phyloP scores from a whole-genome alignment of 805 yeast genomes.

The Trichomonascus vanleenenianus region DNA sequence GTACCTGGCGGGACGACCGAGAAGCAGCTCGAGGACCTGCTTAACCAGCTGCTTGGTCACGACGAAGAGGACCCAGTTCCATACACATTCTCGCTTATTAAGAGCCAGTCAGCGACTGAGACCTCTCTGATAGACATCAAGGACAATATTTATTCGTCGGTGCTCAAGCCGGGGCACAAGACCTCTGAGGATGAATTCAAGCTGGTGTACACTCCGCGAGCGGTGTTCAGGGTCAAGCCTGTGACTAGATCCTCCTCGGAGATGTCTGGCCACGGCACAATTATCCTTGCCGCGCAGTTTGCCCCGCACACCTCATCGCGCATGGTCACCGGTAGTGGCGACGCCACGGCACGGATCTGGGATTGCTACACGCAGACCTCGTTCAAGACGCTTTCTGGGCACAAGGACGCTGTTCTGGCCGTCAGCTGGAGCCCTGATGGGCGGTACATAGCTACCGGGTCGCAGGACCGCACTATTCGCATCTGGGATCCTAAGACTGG shows the following conservation, averaged over 20 bases:
- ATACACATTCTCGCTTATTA: slow-evolving; percentile 67
- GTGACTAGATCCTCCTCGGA: slow-evolving; percentile 88
- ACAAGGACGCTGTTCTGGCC: slow-evolving; percentile 87
- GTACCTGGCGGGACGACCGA: slow-evolving; percentile 88
- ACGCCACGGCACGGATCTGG: slow-evolving; percentile 93
- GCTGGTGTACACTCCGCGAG: slow-evolving; percentile 86
- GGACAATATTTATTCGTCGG: slow-evolving; percentile 68
- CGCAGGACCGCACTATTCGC: slow-evolving; percentile 86
- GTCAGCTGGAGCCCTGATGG: slow-evolving; percentile 93
- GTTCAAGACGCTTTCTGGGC: slow-evolving; percentile 70
- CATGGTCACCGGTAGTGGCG: slow-evolving; percentile 95
- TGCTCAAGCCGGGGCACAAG: slow-evolving; percentile 77
- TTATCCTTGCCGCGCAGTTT: slow-evolving; percentile 85
- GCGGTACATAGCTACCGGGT: slow-evolving; percentile 84
- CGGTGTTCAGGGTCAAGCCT: slow-evolving; percentile 87
- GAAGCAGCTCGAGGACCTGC: slow-evolving; percentile 76
- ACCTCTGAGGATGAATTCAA: slow-evolving; percentile 92
- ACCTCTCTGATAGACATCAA: slow-evolving; percentile 58
- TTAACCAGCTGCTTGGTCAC: slow-evolving; percentile 64
- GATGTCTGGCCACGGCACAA: slow-evolving; percentile 91
- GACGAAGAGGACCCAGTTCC: slow-evolving; percentile 74
- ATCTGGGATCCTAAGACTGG: slow-evolving; percentile 82
- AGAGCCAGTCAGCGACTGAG: slow-evolving; percentile 27
- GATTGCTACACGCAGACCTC: slow-evolving; percentile 95
- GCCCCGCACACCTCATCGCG: slow-evolving; percentile 82